These are phyloP conservation scores for Scheffersomyces coipomensis DNA, from an alignment of 805 yeast genomes.

Conservation along the genomic window DNA sequence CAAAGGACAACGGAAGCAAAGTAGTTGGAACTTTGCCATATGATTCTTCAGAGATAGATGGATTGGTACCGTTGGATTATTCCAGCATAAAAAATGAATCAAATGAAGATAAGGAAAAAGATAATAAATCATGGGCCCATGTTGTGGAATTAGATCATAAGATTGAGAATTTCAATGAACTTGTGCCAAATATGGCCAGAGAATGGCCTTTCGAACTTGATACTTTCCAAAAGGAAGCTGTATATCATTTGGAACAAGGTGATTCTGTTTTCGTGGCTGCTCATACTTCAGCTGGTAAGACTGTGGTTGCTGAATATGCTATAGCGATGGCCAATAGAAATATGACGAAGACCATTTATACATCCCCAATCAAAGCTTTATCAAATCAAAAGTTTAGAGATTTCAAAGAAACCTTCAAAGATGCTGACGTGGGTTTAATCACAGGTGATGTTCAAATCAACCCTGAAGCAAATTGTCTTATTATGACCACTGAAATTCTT, in stretches of 20 bases:
- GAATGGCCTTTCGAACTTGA: slow-evolving; percentile 95
- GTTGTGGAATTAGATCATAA: slow-evolving; percentile 83
- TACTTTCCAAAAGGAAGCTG: slow-evolving; percentile 94
- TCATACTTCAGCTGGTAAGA: slow-evolving; percentile 97
- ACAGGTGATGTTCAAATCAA: slow-evolving; percentile 98
- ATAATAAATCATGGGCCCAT: slow-evolving; percentile 86
- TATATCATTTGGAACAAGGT: slow-evolving; percentile 93
- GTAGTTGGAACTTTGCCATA: slow-evolving; percentile 14
- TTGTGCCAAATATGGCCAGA: slow-evolving; percentile 91
- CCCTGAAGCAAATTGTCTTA: slow-evolving; percentile 92
- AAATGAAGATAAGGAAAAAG: slow-evolving; percentile 19
- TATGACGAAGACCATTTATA: slow-evolving; percentile 95
- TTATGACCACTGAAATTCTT: slow-evolving; percentile 96
- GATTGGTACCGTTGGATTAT: slow-evolving; percentile 37
- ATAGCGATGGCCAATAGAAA: slow-evolving; percentile 94
- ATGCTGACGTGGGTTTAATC: slow-evolving; percentile 85
- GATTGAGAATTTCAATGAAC: slow-evolving; percentile 78
- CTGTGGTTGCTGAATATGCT: slow-evolving; percentile 97
- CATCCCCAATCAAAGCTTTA: slow-evolving; percentile 91
- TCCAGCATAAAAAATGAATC: slow-evolving; percentile 14
- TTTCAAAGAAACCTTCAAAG: slow-evolving; percentile 75
- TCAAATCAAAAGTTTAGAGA: slow-evolving; percentile 90
- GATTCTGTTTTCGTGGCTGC: slow-evolving; percentile 99
- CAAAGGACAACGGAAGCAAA: background rate
- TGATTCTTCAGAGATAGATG: slow-evolving; percentile 48